Base-by-base conservation (phyloP, 2,329 filamentous ascomycete species). In the Periconia macrospinosa region DNA sequence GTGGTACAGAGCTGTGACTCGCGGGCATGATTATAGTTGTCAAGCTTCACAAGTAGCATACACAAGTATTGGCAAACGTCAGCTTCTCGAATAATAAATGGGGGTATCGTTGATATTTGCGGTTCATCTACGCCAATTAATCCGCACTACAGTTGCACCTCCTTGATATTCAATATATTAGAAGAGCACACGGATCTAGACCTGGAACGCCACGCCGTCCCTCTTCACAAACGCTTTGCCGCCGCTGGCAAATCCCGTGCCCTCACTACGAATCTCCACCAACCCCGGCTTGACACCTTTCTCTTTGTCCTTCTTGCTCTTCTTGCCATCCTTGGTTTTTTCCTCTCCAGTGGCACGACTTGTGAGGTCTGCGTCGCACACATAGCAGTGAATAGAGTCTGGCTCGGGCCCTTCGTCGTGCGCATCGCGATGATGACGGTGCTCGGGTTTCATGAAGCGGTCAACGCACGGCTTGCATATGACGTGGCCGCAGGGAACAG, bases 161-260 rank as follows among this genome's bases (percentile, higher is more conserved):
- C 23, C 23, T 8, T 27, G 23, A 27, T n/a, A n/a, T 5, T 27
- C 23, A 8, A 27, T 27, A 27, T 27, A 27, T 3, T 8, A 27
- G 23, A 27, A 27, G 23, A 27, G 23, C 15, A 10, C 43, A 45
- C 17, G 8, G 8, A 10, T 33, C 23, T 57, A 69, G 2, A 68
- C 65, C 44, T 95, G 90, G 72, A 96, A 96, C 0, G 87, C 88
- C 17, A 95, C 86, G 0, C 89, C 88, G 3, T 83, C 77, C 71
- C 87, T 94, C 75, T 89, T 89, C 15, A 95, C 91, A 63, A 90
- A 84, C 67, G 89, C 96, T 48, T 84, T 83, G 2, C 94, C 93
- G n/a, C 88, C 87, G 5, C 91, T 89, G 5, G 93, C 92, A 74
- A 96, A 97, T 0, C 93, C 93, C 0, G 93, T 97, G 0, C 93